phyloP scores from a whole-genome alignment of 768 basidiomycete species.

The Mrakia hoshinonis region DNA sequence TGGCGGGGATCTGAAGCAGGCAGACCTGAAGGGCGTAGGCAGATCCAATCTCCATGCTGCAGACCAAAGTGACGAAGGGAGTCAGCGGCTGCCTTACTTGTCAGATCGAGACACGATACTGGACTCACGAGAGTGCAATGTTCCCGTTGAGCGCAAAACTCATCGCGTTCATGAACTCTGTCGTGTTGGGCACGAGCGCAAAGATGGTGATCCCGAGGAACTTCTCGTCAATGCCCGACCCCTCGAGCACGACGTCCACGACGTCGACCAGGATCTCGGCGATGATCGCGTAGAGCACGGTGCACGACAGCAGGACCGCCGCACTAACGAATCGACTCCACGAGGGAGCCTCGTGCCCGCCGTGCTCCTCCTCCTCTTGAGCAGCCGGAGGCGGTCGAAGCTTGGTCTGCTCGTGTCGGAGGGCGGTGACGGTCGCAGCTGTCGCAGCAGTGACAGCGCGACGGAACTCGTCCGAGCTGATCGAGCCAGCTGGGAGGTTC shows the following conservation, averaged over 20 bases:
- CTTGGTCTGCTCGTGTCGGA: conserved; percentile 51
- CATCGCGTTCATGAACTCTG: conserved; percentile 91
- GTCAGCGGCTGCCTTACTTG: not conserved
- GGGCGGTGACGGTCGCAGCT: conserved; percentile 81
- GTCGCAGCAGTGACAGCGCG: conserved; percentile 61
- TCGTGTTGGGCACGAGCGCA: conserved; percentile 94
- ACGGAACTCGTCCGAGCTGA: conserved; percentile 83
- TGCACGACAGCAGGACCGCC: conserved; percentile 79
- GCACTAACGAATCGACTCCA: conserved; percentile 89
- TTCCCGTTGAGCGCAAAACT: conserved; percentile 95
- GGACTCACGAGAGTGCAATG: conserved; percentile 77
- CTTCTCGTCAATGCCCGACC: conserved; percentile 90
- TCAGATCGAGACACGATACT: not conserved
- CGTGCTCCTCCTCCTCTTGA: conserved; percentile 45
- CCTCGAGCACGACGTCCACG: conserved; percentile 83
- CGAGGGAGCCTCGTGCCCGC: conserved; percentile 87
- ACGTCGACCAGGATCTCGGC: conserved; percentile 96
- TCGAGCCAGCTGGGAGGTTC: conserved; percentile 47
- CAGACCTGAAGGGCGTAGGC: conserved; percentile 98
- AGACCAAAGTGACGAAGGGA: not conserved
- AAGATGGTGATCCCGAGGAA: conserved; percentile 94
- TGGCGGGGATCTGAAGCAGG: conserved; percentile 90
- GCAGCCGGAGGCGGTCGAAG: conserved; percentile 38
- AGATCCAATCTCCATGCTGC: conserved; percentile 97
- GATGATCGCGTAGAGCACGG: conserved; percentile 85